These are phyloP conservation scores for Acmispon strigosus DNA, from an alignment of 306 rosid species.

Conservation along the genomic window DNA sequence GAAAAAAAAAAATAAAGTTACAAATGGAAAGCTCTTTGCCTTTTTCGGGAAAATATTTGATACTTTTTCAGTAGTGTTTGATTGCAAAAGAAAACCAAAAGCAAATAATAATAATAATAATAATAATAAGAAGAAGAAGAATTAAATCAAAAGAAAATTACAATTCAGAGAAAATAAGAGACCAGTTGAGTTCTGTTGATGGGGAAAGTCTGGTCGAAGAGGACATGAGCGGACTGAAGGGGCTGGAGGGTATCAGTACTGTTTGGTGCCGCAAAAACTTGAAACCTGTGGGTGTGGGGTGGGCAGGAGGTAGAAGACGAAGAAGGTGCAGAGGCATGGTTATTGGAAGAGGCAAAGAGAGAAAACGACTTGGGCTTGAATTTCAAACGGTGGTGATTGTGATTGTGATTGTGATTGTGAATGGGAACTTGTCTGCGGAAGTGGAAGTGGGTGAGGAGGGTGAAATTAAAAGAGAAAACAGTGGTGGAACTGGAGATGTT, in stretches of 20 bases:
- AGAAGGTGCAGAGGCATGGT: slow-evolving; percentile 3
- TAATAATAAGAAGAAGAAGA: neutral
- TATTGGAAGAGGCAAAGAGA: slow-evolving; percentile 19
- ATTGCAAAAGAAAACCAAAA: neutral
- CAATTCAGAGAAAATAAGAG: neutral
- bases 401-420: too few species aligned
- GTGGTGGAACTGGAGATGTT: slow-evolving; percentile 57
- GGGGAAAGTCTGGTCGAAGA: slow-evolving; percentile 45
- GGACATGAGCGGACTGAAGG: slow-evolving; percentile 33
- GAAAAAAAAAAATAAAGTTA: neutral
- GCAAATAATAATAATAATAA: neutral
- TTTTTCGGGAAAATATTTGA: neutral
- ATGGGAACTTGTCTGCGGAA: slow-evolving; percentile 11
- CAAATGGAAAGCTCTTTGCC: neutral
- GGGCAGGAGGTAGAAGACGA: slow-evolving; percentile 24
- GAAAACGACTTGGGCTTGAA: slow-evolving; percentile 27
- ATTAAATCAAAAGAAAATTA: neutral
- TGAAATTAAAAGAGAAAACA: slow-evolving; percentile 32
- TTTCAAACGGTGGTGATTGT: neutral
- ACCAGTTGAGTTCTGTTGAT: slow-evolving; percentile 53
- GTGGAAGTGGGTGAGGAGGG: neutral
- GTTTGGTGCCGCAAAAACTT: slow-evolving; percentile 30
- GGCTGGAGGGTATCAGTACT: slow-evolving; percentile 38
- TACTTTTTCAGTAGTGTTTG: neutral
- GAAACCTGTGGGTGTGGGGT: slow-evolving; percentile 20